These are phyloP conservation scores for Sedum album DNA, from an alignment of 164 flowering plant species.

Conservation along the genomic window DNA sequence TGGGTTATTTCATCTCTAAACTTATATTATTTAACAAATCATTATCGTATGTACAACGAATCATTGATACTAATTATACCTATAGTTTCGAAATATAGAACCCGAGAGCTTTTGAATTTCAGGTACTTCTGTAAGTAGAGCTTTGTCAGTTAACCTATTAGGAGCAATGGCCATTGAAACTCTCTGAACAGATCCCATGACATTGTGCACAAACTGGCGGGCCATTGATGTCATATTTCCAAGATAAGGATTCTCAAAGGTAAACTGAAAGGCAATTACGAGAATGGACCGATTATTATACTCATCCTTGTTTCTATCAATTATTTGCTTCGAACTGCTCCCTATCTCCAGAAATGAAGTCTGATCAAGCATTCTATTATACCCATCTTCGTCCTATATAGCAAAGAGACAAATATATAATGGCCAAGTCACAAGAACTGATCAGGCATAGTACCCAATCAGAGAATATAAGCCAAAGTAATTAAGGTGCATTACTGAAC, in stretches of 20 bases:
- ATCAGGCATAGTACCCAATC: too few relatives aligned
- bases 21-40: neutral
- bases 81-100: slow-evolving; percentile 72
- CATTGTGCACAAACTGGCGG: slow-evolving; percentile 70
- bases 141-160: slow-evolving; percentile 35
- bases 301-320: slow-evolving; percentile 27
- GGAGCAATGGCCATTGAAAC: slow-evolving; percentile 90
- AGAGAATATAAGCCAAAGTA: too few relatives aligned
- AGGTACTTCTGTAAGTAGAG: slow-evolving; percentile 53
- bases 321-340: slow-evolving; percentile 30
- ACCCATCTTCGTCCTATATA: neutral
- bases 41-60: neutral
- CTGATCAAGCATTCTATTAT: slow-evolving; percentile 20
- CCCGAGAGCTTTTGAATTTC: slow-evolving; percentile 66
- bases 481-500: slow-evolving; percentile 25
- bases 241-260: slow-evolving; percentile 59
- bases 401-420: too few relatives aligned
- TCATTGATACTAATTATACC: slow-evolving; percentile 21
- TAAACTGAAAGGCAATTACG: slow-evolving; percentile 80
- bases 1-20: neutral
- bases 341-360: slow-evolving; percentile 79
- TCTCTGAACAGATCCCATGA: slow-evolving; percentile 81
- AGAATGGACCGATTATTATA: slow-evolving; percentile 55
- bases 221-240: slow-evolving; percentile 83
- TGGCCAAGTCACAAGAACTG: too few relatives aligned